Percentiles rank a stretch among this genome's conserved stretches.
These are phyloP conservation scores for Debaryomyces hansenii DNA, from an alignment of 805 yeast genomes.

Conservation along the genomic window DNA sequence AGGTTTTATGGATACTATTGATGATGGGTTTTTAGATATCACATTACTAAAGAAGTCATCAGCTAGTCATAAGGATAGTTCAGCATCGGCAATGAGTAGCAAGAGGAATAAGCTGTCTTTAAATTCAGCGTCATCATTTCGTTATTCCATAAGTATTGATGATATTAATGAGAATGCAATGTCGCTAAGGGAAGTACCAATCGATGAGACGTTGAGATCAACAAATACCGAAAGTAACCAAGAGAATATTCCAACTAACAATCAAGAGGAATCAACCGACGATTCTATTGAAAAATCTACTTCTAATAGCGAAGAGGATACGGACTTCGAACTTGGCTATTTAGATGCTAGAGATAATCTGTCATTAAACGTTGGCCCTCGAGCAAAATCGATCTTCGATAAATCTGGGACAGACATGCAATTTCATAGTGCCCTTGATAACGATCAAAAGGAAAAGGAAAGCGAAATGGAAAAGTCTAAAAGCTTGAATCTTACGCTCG, in stretches of 20 bases:
- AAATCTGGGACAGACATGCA: constrained; percentile 15
- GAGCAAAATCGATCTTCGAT: constrained; percentile 39
- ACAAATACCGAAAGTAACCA: background rate
- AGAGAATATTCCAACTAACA: background rate
- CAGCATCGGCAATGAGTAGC: constrained; percentile 16
- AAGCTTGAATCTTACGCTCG: constrained; percentile 44
- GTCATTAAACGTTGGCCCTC: constrained; percentile 23
- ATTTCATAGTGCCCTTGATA: background rate
- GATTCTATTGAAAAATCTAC: constrained; percentile 22
- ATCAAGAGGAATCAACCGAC: constrained; percentile 19
- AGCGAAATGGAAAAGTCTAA: constrained; percentile 17
- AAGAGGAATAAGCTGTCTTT: constrained; percentile 12
- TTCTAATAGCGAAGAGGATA: constrained; percentile 30
- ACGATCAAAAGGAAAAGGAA: constrained; percentile 11
- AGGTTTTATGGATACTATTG: constrained; percentile 56
- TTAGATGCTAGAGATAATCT: constrained; percentile 22
- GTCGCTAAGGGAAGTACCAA: background rate
- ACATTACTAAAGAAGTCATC: constrained; percentile 51
- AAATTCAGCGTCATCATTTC: background rate
- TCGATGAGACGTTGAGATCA: background rate
- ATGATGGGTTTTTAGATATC: constrained; percentile 64
- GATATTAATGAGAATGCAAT: background rate
- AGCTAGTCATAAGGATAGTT: constrained; percentile 23
- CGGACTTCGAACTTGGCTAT: constrained; percentile 28
- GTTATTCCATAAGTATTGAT: background rate